Percentiles rank a stretch among this genome's conserved stretches.
These are phyloP conservation scores for Lagenaria siceraria DNA, from an alignment of 306 rosid genomes.

Conservation along the genomic window DNA sequence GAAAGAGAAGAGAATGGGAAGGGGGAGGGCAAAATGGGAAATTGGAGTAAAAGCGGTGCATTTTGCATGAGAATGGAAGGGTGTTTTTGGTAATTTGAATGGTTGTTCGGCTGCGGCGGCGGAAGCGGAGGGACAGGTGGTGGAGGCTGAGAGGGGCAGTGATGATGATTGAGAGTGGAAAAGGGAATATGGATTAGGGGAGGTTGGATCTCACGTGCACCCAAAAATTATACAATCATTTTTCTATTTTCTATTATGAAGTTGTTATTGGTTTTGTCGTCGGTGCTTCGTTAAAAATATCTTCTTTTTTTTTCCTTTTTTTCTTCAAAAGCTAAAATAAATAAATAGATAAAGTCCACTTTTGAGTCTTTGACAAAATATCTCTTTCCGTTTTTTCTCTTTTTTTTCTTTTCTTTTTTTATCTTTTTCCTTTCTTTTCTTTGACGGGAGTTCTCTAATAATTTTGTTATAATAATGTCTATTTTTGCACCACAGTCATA, in stretches of 20 bases:
- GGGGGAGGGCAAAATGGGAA: not conserved
- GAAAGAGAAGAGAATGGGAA: not conserved
- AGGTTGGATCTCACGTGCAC: not conserved
- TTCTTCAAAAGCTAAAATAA: too few relatives aligned
- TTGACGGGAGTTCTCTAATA: too few relatives aligned
- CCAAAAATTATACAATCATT: not conserved
- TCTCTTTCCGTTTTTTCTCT: not conserved
- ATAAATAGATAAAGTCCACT: too few relatives aligned
- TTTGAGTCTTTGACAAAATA: too few relatives aligned
- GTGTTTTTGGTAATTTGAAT: not conserved
- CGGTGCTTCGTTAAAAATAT: not conserved
- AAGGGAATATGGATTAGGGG: slow-evolving; percentile 5
- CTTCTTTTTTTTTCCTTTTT: too few relatives aligned
- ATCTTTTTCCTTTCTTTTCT: too few relatives aligned
- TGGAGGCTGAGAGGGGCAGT: not conserved
- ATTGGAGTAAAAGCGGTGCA: not conserved
- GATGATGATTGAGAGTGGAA: not conserved
- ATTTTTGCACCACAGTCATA: too few relatives aligned
- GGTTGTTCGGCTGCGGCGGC: not conserved
- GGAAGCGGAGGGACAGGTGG: not conserved
- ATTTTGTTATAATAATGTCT: too few relatives aligned
- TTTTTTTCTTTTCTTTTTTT: too few relatives aligned
- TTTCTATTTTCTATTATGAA: not conserved
- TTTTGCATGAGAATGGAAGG: not conserved
- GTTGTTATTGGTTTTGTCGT: not conserved